A percentile compares a stretch with the other conserved stretches of the same genome.
These are phyloP conservation scores for Sugiyamaella sp. DNA, from an alignment of 1,139 yeast species.

Conservation along the genomic window DNA sequence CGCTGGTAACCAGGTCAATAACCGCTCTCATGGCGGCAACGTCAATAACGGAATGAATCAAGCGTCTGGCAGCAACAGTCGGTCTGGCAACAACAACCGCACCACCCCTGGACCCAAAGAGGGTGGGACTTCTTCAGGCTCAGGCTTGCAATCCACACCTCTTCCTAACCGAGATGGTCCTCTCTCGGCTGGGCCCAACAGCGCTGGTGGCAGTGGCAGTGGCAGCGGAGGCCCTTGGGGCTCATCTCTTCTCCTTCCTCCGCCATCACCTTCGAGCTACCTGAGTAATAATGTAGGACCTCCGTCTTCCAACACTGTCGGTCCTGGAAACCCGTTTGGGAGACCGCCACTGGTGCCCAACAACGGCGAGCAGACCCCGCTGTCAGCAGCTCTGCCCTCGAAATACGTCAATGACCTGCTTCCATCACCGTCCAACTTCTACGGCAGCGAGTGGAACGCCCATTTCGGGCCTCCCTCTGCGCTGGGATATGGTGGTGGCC, in stretches of 20 bases:
- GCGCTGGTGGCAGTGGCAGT: conserved; percentile 21
- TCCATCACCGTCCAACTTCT: conserved; percentile 48
- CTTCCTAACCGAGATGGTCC: conserved; percentile 21
- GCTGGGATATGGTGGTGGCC: conserved; percentile 18
- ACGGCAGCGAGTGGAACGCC: conserved; percentile 43
- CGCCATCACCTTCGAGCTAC: conserved; percentile 36
- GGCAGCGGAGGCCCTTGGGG: conserved; percentile 25
- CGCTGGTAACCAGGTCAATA: not conserved
- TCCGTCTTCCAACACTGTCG: conserved; percentile 25
- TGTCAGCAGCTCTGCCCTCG: conserved; percentile 46
- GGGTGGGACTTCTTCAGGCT: conserved; percentile 14
- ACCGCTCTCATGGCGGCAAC: not conserved
- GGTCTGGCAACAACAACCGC: conserved; percentile 7
- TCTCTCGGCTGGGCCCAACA: conserved; percentile 18
- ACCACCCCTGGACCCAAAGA: conserved; percentile 17
- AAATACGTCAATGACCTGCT: conserved; percentile 45
- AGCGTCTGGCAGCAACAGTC: conserved; percentile 2
- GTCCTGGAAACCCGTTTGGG: conserved; percentile 43
- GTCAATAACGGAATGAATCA: conserved; percentile 5
- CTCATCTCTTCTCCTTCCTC: conserved; percentile 33
- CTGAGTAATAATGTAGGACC: conserved; percentile 25
- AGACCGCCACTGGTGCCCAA: conserved; percentile 35
- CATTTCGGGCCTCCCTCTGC: conserved; percentile 34
- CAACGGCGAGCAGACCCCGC: conserved; percentile 46
- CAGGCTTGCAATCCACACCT: conserved; percentile 21